Conservation (phyloP, 257 asterid genomes). For the Solanum infundibuliforme region DNA sequence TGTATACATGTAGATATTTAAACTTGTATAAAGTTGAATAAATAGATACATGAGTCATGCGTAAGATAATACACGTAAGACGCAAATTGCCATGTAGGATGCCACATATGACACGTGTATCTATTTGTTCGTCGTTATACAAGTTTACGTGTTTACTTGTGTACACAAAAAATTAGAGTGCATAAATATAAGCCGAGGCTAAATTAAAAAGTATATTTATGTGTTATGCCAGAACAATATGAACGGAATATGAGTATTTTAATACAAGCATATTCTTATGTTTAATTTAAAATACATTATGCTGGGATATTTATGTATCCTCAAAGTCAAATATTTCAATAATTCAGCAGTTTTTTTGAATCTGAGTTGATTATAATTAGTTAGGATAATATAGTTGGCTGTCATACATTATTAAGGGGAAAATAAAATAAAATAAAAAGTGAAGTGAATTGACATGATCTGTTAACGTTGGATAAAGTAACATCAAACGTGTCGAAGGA, state of each 20-base stretch:
- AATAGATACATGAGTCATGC: too few species aligned
- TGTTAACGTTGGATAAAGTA: constrained; percentile 25
- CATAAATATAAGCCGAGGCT: fast-evolving
- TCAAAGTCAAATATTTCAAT: not conserved
- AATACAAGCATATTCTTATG: not conserved
- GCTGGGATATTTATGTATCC: not conserved
- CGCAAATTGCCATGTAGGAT: too few species aligned
- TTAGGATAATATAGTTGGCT: not conserved
- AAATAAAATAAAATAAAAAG: not conserved
- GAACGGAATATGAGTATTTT: not conserved
- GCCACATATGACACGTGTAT: too few species aligned
- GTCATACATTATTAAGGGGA: too few species aligned
- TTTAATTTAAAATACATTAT: not conserved
- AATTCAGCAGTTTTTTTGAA: not conserved
- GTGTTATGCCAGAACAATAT: not conserved
- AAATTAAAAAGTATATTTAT: too few species aligned
- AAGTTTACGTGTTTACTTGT: fast-evolving
- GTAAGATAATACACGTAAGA: too few species aligned
- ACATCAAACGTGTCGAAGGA: not conserved
- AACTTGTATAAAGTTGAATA: too few species aligned
- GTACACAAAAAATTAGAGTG: fast-evolving
- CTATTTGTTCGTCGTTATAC: too few species aligned
- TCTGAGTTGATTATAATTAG: not conserved
- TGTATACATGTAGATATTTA: too few species aligned
- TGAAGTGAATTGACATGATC: constrained; percentile 4